A percentile compares a stretch with the other conserved stretches of the same genome.
Conservation (phyloP, 1,284 basidiomycete genomes). For the Puccinia horiana region DNA sequence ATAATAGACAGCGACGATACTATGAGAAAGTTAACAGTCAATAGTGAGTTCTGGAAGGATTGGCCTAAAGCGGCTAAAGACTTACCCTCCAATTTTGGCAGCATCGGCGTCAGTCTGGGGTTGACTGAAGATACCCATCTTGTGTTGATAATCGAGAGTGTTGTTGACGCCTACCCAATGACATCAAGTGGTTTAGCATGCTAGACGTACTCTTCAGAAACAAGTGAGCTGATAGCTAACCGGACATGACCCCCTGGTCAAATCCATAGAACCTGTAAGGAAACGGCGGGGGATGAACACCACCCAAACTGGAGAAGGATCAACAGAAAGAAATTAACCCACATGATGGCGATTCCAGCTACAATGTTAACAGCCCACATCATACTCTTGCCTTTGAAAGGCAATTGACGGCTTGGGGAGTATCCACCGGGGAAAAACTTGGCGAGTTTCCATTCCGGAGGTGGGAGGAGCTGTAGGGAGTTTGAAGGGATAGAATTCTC, state of each 20-base stretch:
- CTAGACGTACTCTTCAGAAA: background rate
- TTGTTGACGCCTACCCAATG: slow-evolving; percentile 41
- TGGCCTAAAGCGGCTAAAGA: background rate
- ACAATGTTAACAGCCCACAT: slow-evolving; percentile 50
- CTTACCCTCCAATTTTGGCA: slow-evolving; percentile 54
- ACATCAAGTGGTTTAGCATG: background rate
- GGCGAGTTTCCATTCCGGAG: slow-evolving; percentile 45
- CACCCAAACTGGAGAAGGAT: background rate
- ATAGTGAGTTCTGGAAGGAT: background rate
- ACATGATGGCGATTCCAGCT: slow-evolving; percentile 51
- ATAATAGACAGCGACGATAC: slow-evolving; percentile 47
- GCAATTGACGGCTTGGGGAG: slow-evolving; percentile 48
- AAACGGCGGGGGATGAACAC: too few relatives aligned
- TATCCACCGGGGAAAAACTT: slow-evolving; percentile 49
- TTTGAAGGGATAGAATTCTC: slow-evolving; percentile 1
- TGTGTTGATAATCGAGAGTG: slow-evolving; percentile 32
- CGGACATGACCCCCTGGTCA: slow-evolving; percentile 49
- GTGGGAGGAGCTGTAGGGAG: background rate
- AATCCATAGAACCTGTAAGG: slow-evolving; percentile 46
- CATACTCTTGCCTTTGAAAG: slow-evolving; percentile 51
- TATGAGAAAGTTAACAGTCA: background rate
- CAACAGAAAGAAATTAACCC: background rate
- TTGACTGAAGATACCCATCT: slow-evolving; percentile 50
- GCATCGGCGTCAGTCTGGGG: slow-evolving; percentile 49
- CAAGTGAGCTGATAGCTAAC: background rate